A percentile compares a stretch with the other conserved stretches of the same genome.
These are phyloP conservation scores for Klebsormidium nitens DNA, from an alignment of 139 green algal genomes.

Conservation along the genomic window DNA sequence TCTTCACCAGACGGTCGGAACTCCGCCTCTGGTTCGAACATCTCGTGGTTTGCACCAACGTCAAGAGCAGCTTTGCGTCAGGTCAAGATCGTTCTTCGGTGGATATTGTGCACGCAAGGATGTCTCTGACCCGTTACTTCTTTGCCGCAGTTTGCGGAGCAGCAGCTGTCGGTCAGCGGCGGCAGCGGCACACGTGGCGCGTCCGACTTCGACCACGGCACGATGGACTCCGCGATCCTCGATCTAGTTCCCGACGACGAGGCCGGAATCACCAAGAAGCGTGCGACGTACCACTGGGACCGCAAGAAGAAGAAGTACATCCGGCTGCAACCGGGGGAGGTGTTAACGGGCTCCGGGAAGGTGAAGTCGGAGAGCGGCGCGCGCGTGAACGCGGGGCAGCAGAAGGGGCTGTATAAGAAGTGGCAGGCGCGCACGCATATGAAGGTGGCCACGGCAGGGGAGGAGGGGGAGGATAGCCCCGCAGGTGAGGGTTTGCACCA, in stretches of 20 bases:
- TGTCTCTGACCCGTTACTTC: too few species aligned
- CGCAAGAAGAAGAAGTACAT: slow-evolving; percentile 30
- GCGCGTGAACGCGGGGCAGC: slow-evolving; percentile 5
- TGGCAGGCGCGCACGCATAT: slow-evolving; percentile 19
- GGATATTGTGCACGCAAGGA: too few species aligned
- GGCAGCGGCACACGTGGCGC: not conserved
- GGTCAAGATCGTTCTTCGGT: too few species aligned
- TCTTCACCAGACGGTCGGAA: too few species aligned
- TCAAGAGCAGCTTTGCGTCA: too few species aligned
- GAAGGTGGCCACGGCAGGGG: slow-evolving; percentile 15
- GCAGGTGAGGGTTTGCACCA: too few species aligned
- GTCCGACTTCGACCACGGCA: too few species aligned
- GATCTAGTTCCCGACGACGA: slow-evolving; percentile 21
- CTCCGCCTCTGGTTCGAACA: too few species aligned
- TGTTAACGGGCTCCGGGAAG: slow-evolving; percentile 9
- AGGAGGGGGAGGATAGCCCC: not conserved
- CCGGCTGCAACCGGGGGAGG: slow-evolving; percentile 14
- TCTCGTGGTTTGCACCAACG: too few species aligned
- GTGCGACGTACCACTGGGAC: slow-evolving; percentile 18
- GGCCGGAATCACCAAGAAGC: slow-evolving; percentile 9
- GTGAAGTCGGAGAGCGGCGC: slow-evolving; percentile 27
- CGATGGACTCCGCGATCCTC: slow-evolving; percentile 13
- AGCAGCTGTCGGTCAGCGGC: slow-evolving; percentile 4
- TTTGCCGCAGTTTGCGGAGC: slow-evolving; percentile 21
- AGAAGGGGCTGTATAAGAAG: slow-evolving; percentile 28